Conservation (phyloP, 495 filamentous ascomycete species). For the Darksidea phi region DNA sequence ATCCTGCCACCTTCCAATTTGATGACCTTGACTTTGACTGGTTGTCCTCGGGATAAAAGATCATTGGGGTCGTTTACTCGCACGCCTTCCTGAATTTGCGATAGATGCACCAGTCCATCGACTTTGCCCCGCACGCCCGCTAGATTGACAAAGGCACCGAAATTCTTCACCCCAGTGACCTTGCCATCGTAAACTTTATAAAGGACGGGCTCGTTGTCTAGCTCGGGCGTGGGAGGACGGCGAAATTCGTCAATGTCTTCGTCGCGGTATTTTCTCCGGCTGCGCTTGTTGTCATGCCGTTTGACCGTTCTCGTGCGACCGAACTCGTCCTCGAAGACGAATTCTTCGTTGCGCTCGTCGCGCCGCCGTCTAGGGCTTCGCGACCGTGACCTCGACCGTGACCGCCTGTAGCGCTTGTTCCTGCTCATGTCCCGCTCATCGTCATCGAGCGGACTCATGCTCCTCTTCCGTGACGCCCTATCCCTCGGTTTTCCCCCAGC, state of each 20-base stretch:
- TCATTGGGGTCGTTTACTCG: constrained; percentile 92
- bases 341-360: constrained; percentile 51
- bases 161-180: constrained; percentile 90
- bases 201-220: constrained; percentile 76
- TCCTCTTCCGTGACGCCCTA: constrained; percentile 62
- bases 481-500: constrained; percentile 44
- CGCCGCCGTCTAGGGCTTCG: constrained; percentile 46
- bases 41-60: constrained; percentile 73
- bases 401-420: constrained; percentile 49
- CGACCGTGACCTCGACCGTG: constrained; percentile 57
- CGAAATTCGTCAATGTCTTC: constrained; percentile 62
- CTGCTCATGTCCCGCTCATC: constrained; percentile 51
- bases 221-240: constrained; percentile 69
- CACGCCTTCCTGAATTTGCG: constrained; percentile 81
- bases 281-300: constrained; percentile 38
- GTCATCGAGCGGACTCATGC: constrained; percentile 67
- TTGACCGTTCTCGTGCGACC: constrained; percentile 51
- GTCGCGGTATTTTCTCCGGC: constrained; percentile 48
- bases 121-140: constrained; percentile 81
- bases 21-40: constrained; percentile 88
- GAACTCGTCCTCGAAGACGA: constrained; percentile 59
- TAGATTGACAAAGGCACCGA: constrained; percentile 94
- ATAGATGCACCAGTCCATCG: constrained; percentile 94
- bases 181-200: constrained; percentile 89
- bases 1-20: constrained; percentile 79